Percentiles rank a stretch among this genome's conserved stretches.
Evolutionary conservation across 1,139 yeast species (phyloP).

Genomic region (Hemisphaericaspora subhashii): DNA sequence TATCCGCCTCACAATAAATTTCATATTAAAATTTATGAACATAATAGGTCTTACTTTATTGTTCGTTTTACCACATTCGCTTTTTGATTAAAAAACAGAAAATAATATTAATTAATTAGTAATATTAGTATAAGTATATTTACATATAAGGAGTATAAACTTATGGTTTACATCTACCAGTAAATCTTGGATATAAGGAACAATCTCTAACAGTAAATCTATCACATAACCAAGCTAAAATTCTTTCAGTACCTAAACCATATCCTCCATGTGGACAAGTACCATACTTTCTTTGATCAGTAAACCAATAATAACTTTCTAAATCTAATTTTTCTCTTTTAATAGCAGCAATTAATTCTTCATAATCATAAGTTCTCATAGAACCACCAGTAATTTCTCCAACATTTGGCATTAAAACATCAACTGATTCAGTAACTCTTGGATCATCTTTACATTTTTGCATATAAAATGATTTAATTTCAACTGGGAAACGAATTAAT

Average conservation of each 20-base stretch:
- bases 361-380: constrained; percentile 86
- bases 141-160: too few species aligned
- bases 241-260: constrained; percentile 97
- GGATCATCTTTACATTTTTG: constrained; percentile 86
- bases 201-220: constrained; percentile 98
- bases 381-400: constrained; percentile 99
- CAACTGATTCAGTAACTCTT: constrained; percentile 96
- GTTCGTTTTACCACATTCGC: too few species aligned
- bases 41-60: too few species aligned
- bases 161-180: constrained; percentile 96
- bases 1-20: too few species aligned
- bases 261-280: constrained; percentile 99
- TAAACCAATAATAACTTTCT: constrained; percentile 88
- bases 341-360: constrained; percentile 86
- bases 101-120: too few species aligned
- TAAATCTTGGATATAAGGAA: constrained; percentile 94
- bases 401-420: constrained; percentile 96
- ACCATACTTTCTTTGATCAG: constrained; percentile 95
- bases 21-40: too few species aligned
- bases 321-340: constrained; percentile 87
- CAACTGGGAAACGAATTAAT: constrained; percentile 93
- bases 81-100: too few species aligned
- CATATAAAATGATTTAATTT: constrained; percentile 97
- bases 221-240: constrained; percentile 96
- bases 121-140: too few species aligned